Conservation (phyloP, 371 early-diverging fungal genomes). For the Syncephalastrum racemosum region DNA sequence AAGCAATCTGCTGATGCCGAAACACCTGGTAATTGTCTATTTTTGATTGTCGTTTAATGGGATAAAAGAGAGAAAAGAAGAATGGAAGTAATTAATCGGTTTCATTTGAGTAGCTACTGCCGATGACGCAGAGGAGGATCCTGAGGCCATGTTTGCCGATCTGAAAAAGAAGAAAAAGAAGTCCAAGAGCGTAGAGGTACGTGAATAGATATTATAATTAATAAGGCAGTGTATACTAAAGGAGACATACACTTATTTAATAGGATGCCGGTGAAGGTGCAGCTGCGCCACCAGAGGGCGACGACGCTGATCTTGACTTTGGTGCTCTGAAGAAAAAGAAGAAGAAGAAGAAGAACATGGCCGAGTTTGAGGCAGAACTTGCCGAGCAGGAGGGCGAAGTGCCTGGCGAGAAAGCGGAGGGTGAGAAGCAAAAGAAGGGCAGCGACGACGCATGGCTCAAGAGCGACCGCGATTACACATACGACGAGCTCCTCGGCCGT, state of each 20-base stretch:
- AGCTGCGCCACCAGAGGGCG: conserved; percentile 43
- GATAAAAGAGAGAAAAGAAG: neutral
- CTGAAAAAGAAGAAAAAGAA: conserved; percentile 92
- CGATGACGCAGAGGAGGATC: conserved; percentile 48
- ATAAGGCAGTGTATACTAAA: conserved; percentile 3
- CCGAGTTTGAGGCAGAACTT: conserved; percentile 82
- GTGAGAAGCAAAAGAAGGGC: conserved; percentile 27
- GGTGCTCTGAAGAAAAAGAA: conserved; percentile 86
- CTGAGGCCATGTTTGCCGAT: conserved; percentile 79
- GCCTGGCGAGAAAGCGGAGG: conserved; percentile 56
- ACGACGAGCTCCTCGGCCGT: conserved; percentile 90
- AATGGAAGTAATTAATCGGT: too few species aligned
- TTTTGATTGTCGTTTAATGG: neutral
- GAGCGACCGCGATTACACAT: conserved; percentile 93
- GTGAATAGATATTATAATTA: conserved; percentile 14
- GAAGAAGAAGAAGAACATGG: conserved; percentile 92
- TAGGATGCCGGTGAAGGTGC: conserved; percentile 52
- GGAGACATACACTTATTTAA: conserved; percentile 5
- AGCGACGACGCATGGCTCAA: conserved; percentile 35
- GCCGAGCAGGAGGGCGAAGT: conserved; percentile 72
- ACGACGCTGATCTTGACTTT: conserved; percentile 72
- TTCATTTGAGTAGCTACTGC: neutral
- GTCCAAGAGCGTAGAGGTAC: conserved; percentile 59
- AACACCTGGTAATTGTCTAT: conserved; percentile 2
- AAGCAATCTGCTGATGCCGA: conserved; percentile 11